Evolutionary conservation across 768 basidiomycete species (phyloP), one percentile per base, ranked within the genome.

Genomic region (Naganishia antarctica): DNA sequence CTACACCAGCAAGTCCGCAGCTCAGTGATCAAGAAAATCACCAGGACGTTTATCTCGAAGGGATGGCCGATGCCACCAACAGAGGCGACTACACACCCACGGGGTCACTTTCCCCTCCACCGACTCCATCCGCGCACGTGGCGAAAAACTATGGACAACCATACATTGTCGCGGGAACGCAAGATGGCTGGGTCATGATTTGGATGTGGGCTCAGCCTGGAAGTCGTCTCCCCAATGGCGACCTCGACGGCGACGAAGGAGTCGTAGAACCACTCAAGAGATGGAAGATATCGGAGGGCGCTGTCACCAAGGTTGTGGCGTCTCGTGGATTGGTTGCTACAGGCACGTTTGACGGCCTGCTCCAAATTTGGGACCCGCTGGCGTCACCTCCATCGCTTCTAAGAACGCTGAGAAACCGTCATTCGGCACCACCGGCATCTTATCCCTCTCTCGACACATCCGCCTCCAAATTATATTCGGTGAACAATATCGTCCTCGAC

Each of bases 401-500:
- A 2, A 69, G 73, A 6, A 59, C 53, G 1, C 37, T 59, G 0
- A 50, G 51, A 12, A 59, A 64, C 26, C 51, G 53, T 31, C 53
- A 58, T 59, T 45, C 53, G 9, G 64, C 70, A 3, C 71, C 73
- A 49, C 72, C 70, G 21, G 66, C 72, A 15, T 66, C 66, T 2
- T 71, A 69, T 40, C 65, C 58, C 16, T 65, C 68, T 13, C 51
- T 64, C 18, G 51, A 51, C 8, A 46, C 63, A 9, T 40, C 41
- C 15, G 63, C 51, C 11, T 66, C 72, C 18, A 29, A 59, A 44
- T 66, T 61, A 40, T 69, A 72, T 46, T 71, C 71, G 4, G 68
- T 71, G 16, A 76, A 76, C 62, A 67, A 71, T 26, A 68, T 76
- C 44, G 66, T 74, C 28, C 65, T 76, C 23, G 75, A 74, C 61